A percentile compares a stretch with the other conserved stretches of the same genome.
phyloP scores from a whole-genome alignment of 169 alveolate genomes.

The Cystoisospora suis region DNA sequence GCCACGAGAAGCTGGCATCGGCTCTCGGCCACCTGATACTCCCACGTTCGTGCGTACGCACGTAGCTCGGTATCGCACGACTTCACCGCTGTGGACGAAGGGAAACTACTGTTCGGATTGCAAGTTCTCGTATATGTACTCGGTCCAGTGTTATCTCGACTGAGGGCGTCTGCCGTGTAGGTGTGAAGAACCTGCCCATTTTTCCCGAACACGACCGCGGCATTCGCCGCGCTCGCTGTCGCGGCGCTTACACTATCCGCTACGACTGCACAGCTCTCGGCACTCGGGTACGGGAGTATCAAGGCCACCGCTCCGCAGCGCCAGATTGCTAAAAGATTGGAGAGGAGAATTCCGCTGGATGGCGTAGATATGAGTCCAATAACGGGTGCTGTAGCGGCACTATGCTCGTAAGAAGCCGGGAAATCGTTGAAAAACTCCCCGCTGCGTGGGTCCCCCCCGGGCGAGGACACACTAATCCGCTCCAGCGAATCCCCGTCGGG shows the following conservation, averaged over 20 bases:
- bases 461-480: neutral
- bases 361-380: neutral
- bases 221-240: constrained; percentile 7
- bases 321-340: neutral
- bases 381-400: too few species aligned
- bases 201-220: neutral
- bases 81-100: neutral
- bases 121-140: neutral
- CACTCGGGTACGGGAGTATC: neutral
- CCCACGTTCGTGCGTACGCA: neutral
- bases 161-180: neutral
- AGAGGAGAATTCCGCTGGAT: neutral
- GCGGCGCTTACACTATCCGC: constrained; percentile 11
- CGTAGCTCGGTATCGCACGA: neutral
- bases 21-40: constrained; percentile 3
- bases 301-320: neutral
- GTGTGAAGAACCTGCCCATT: neutral
- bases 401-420: too few species aligned
- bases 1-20: neutral
- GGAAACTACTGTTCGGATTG: neutral
- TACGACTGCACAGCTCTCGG: neutral
- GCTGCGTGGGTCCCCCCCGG: too few species aligned
- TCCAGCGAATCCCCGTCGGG: neutral
- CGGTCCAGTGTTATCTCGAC: neutral
- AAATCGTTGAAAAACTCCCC: too few species aligned